Percentiles rank a stretch among this genome's conserved stretches.
These are phyloP conservation scores for Colletotrichum tropicale DNA, from an alignment of 2,329 filamentous ascomycete species.

Conservation along the genomic window DNA sequence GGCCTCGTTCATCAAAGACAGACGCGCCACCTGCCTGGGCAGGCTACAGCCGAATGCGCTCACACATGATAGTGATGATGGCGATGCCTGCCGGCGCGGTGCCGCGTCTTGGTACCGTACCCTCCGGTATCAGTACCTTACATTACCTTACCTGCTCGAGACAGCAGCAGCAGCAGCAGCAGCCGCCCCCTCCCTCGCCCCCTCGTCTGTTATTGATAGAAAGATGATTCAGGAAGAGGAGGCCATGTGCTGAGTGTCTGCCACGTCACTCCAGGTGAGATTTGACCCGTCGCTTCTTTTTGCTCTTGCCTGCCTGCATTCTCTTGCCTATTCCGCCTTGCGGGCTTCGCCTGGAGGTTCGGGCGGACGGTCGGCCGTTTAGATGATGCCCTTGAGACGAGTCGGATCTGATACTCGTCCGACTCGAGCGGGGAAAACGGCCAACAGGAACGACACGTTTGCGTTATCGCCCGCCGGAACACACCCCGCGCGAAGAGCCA, in stretches of 20 bases:
- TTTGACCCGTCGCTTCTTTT: slow-evolving; percentile 16
- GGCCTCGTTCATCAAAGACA: not conserved
- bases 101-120: not conserved
- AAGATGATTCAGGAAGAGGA: not conserved
- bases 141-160: not conserved
- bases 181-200: not conserved
- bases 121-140: slow-evolving; percentile 2
- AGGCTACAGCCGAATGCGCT: not conserved
- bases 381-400: not conserved
- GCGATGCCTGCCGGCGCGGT: not conserved
- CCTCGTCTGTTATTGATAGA: not conserved
- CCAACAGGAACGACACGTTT: not conserved
- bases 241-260: slow-evolving; percentile 2
- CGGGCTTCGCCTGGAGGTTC: not conserved
- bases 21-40: not conserved
- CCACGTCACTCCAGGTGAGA: slow-evolving; percentile 19
- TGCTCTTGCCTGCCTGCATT: not conserved
- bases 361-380: not conserved
- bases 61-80: not conserved
- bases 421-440: not conserved
- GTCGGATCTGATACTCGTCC: slow-evolving; percentile 7
- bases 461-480: not conserved
- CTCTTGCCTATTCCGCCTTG: not conserved
- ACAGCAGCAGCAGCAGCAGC: not conserved
- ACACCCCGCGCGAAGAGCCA: not conserved